These are phyloP conservation scores for Sporothrix sp. DNA, from an alignment of 2,329 filamentous ascomycete genomes.

Conservation along the genomic window DNA sequence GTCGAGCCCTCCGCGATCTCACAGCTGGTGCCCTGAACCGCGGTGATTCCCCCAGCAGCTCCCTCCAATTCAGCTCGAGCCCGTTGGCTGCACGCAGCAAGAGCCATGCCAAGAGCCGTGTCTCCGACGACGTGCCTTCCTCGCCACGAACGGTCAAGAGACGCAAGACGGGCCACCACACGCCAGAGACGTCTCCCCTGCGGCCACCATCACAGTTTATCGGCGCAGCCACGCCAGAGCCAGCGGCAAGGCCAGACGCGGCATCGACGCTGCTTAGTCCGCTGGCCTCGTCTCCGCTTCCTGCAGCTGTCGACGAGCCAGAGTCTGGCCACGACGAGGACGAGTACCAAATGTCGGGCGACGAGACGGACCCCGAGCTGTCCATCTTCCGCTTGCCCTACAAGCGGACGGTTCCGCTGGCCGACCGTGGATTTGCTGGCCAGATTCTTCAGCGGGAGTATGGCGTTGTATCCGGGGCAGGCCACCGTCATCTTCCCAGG, in stretches of 20 bases:
- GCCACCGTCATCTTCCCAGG: conserved; percentile 26
- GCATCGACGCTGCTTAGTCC: conserved; percentile 28
- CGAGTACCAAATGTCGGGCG: conserved; percentile 18
- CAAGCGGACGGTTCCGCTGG: conserved; percentile 17
- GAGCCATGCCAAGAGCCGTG: conserved; percentile 22
- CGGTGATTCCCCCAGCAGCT: conserved; percentile 26
- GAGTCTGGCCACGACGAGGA: conserved; percentile 26
- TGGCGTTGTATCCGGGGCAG: conserved; percentile 28
- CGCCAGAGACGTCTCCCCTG: conserved; percentile 30
- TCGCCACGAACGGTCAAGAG: conserved; percentile 26
- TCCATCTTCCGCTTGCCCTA: not conserved
- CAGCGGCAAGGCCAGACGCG: not conserved
- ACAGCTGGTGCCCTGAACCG: conserved; percentile 31
- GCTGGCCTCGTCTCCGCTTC: conserved; percentile 26
- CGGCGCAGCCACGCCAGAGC: conserved; percentile 9
- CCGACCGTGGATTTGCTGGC: conserved; percentile 28
- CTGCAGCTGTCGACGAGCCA: conserved; percentile 22
- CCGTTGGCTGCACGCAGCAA: conserved; percentile 26
- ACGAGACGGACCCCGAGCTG: conserved; percentile 26
- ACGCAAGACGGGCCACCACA: conserved; percentile 29
- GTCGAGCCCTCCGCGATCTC: conserved; percentile 33
- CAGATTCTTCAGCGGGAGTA: conserved; percentile 33
- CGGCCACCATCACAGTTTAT: conserved; percentile 20
- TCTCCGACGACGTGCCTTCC: conserved; percentile 17
- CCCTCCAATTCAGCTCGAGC: conserved; percentile 19